phyloP scores from a whole-genome alignment of 257 asterid genomes.

The Nicotiana obtusifolia region DNA sequence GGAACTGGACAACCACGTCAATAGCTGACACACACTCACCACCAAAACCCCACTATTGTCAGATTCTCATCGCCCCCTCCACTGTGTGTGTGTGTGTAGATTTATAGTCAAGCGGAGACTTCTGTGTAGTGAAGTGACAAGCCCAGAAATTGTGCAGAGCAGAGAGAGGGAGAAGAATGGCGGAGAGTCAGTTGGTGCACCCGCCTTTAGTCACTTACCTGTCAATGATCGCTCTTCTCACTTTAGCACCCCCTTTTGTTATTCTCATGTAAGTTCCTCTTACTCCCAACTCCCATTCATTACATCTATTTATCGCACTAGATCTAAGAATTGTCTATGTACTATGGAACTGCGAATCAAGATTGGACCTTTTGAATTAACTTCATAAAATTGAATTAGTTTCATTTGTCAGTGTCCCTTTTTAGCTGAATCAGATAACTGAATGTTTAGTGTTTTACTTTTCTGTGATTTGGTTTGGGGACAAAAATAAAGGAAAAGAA shows the following conservation, averaged over 20 bases:
- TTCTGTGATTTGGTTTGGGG: background rate
- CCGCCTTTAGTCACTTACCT: constrained; percentile 69
- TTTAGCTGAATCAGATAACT: background rate
- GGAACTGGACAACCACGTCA: background rate
- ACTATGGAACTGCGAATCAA: background rate
- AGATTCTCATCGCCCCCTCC: background rate
- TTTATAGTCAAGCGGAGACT: background rate
- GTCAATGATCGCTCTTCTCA: constrained; percentile 74
- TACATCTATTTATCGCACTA: background rate
- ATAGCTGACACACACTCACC: background rate
- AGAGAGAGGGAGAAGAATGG: constrained; percentile 33
- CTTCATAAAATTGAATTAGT: background rate
- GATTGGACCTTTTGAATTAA: background rate
- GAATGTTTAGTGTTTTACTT: background rate
- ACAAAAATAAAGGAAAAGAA: background rate
- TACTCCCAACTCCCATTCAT: background rate
- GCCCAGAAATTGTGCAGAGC: background rate
- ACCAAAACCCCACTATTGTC: background rate
- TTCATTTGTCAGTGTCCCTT: background rate
- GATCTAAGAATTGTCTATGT: background rate
- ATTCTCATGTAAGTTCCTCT: constrained; percentile 61
- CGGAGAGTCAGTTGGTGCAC: constrained; percentile 60
- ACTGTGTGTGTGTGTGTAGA: background rate
- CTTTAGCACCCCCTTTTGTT: constrained; percentile 88
- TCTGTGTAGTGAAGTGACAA: background rate